These are phyloP conservation scores for Setaria viridis DNA, from an alignment of 202 grass and related monocot genomes.

Conservation along the genomic window DNA sequence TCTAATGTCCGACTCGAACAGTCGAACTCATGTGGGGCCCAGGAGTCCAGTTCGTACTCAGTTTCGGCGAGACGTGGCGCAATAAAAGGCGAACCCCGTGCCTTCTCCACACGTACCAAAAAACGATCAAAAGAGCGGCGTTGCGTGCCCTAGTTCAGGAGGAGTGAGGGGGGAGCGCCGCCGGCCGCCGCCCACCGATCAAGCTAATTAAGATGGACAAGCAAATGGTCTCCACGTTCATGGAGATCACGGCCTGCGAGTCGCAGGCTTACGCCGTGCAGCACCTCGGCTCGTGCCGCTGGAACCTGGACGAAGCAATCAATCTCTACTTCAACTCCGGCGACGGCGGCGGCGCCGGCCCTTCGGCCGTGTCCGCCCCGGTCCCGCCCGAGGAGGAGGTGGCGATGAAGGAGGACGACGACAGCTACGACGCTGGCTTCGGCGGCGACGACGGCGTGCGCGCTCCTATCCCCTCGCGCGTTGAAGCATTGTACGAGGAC, in stretches of 20 bases:
- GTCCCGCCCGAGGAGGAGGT: background rate
- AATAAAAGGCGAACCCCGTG: background rate
- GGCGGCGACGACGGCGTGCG: background rate
- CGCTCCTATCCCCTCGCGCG: slow-evolving; percentile 15
- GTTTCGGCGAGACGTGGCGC: background rate
- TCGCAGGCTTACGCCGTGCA: background rate
- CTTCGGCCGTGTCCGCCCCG: background rate
- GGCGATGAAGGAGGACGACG: background rate
- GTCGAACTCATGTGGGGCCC: too few species aligned
- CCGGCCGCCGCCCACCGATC: background rate
- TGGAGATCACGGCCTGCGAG: slow-evolving; percentile 29
- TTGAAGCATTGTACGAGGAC: background rate
- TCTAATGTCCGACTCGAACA: too few species aligned
- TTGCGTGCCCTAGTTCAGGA: background rate
- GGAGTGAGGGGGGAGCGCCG: background rate
- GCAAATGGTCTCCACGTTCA: slow-evolving; percentile 1
- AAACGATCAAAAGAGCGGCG: background rate
- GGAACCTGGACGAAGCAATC: slow-evolving; percentile 33
- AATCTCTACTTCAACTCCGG: slow-evolving; percentile 21
- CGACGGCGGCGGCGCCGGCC: background rate
- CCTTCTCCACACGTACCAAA: too few species aligned
- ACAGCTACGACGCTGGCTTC: background rate
- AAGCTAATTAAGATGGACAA: slow-evolving; percentile 9
- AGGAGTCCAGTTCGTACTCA: background rate
- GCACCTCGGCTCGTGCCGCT: slow-evolving; percentile 7